Evolutionary conservation across 345 rosid genomes (phyloP).

Genomic region (Eucalyptus erythrocorys): DNA sequence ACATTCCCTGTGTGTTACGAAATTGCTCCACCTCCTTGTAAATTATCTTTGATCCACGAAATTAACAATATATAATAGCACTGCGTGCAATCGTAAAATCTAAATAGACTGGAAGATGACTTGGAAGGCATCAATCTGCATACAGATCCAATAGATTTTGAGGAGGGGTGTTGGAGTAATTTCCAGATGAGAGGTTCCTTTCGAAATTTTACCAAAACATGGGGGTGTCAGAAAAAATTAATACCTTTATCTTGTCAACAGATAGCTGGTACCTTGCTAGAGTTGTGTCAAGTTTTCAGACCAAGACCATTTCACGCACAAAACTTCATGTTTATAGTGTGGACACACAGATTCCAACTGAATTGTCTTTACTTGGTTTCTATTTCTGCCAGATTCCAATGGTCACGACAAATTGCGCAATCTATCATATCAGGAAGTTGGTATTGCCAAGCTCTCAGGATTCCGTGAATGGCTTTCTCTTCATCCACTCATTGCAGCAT

Average conservation of each 20-base stretch:
- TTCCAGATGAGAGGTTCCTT: background rate
- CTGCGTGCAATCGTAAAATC: background rate
- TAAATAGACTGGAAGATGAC: background rate
- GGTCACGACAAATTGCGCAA: conserved; percentile 11
- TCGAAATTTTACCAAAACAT: background rate
- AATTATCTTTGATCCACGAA: background rate
- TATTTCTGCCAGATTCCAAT: conserved; percentile 17
- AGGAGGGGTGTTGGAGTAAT: background rate
- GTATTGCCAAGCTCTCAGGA: conserved; percentile 81
- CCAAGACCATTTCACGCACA: background rate
- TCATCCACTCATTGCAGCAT: conserved; percentile 49
- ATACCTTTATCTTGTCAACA: background rate
- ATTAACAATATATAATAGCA: background rate
- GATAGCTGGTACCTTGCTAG: background rate
- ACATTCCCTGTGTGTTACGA: background rate
- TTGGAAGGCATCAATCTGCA: background rate
- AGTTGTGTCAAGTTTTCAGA: background rate
- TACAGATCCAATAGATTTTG: background rate
- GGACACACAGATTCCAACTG: background rate
- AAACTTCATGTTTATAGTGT: background rate
- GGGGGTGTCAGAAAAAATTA: background rate
- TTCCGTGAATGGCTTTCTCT: conserved; percentile 82
- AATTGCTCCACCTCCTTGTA: background rate
- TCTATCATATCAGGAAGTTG: conserved; percentile 81
- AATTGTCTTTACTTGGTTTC: background rate